phyloP scores from a whole-genome alignment of 176 grass and related monocot species.

The Urochloa ruziziensis region DNA sequence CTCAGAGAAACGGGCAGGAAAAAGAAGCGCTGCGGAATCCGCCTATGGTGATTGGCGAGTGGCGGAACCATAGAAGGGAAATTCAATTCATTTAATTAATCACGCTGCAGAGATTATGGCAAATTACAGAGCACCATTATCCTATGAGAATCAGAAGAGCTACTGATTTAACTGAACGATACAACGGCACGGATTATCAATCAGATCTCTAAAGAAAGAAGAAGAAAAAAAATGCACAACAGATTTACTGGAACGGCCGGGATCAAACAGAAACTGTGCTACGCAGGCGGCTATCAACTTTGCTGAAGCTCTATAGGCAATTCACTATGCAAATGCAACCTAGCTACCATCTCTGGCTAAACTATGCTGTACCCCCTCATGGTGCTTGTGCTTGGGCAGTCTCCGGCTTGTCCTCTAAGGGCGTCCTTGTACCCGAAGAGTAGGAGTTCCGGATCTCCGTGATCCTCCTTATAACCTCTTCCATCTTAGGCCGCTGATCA shows the following conservation, averaged over 20 bases:
- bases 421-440: constrained; percentile 48
- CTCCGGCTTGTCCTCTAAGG: constrained; percentile 54
- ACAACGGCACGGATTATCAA: background rate
- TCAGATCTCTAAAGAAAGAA: background rate
- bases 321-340: constrained; percentile 47
- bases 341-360: constrained; percentile 42
- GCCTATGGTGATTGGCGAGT: background rate
- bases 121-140: constrained; percentile 32
- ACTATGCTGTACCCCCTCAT: constrained; percentile 27
- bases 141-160: constrained; percentile 33
- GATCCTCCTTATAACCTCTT: constrained; percentile 81
- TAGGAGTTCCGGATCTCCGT: constrained; percentile 51
- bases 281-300: constrained; percentile 44
- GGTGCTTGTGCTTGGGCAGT: constrained; percentile 24
- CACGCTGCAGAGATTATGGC: constrained; percentile 20
- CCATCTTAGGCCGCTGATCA: constrained; percentile 82
- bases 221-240: background rate
- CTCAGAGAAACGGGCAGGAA: background rate
- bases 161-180: constrained; percentile 28
- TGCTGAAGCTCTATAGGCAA: constrained; percentile 51
- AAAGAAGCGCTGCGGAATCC: background rate
- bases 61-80: background rate
- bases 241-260: constrained; percentile 23
- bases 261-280: constrained; percentile 17
- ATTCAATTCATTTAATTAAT: constrained; percentile 22